Conservation (phyloP, 257 asterid species). For the Primulina eburnea region DNA sequence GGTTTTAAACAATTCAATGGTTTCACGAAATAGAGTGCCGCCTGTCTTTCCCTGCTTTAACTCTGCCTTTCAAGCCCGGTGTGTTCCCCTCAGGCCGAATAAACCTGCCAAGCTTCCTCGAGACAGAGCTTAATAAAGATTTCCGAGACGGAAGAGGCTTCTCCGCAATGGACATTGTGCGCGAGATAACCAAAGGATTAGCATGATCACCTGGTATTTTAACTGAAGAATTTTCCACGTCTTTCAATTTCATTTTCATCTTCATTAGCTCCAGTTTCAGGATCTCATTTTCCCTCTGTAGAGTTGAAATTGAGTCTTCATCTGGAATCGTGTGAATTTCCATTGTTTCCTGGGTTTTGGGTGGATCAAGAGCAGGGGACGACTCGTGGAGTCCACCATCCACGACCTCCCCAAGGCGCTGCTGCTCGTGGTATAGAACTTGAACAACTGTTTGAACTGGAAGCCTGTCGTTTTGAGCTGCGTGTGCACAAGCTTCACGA, state of each 20-base stretch:
- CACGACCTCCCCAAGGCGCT: constrained; percentile 67
- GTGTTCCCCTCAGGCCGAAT: background rate
- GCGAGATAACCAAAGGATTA: constrained; percentile 32
- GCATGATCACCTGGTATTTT: constrained; percentile 21
- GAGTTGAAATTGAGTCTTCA: constrained; percentile 31
- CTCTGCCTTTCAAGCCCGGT: background rate
- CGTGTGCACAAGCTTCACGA: constrained; percentile 84
- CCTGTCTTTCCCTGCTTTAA: background rate
- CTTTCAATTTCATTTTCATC: constrained; percentile 40
- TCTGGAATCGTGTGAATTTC: constrained; percentile 25
- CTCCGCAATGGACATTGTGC: constrained; percentile 13
- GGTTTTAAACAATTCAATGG: background rate
- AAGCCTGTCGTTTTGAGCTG: constrained; percentile 82
- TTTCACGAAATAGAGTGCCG: background rate
- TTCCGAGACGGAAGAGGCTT: background rate
- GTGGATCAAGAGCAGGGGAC: constrained; percentile 35
- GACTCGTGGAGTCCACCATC: constrained; percentile 34
- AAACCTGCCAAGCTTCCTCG: background rate
- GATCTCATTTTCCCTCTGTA: constrained; percentile 49
- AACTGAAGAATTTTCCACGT: constrained; percentile 31
- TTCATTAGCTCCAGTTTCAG: constrained; percentile 47
- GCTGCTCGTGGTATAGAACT: constrained; percentile 88
- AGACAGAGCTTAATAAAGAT: background rate
- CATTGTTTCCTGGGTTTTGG: constrained; percentile 26
- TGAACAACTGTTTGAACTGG: constrained; percentile 87